Evolutionary conservation across 148 eudicot genomes (phyloP).

Genomic region (Hydrangea macrophylla): DNA sequence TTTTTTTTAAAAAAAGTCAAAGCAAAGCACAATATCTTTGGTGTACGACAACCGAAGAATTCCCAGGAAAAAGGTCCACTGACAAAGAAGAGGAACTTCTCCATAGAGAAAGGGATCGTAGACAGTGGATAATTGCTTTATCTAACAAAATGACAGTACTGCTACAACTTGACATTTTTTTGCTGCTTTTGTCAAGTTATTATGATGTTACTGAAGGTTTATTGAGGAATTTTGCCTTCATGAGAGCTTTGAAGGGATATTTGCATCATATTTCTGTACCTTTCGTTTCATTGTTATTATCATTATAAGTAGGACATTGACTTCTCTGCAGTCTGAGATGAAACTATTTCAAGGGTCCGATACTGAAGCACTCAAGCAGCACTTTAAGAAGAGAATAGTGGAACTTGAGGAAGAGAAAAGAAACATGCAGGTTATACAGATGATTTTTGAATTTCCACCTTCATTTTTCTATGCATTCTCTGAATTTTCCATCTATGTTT

Average conservation of each 20-base stretch:
- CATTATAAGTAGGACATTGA: neutral
- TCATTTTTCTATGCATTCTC: too few species aligned
- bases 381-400: conserved; percentile 20
- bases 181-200: too few species aligned
- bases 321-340: conserved; percentile 19
- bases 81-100: neutral
- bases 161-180: too few species aligned
- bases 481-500: too few species aligned
- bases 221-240: neutral
- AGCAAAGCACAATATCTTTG: neutral
- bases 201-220: too few species aligned
- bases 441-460: neutral
- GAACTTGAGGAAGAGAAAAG: conserved; percentile 27
- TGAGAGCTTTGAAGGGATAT: neutral
- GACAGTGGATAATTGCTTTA: neutral
- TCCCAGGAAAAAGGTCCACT: neutral
- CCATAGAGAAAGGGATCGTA: neutral
- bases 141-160: neutral
- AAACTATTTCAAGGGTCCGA: conserved; percentile 16
- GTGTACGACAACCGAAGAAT: neutral
- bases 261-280: neutral
- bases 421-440: conserved; percentile 9
- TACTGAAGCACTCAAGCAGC: conserved; percentile 14
- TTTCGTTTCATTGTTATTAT: neutral
- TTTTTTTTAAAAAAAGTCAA: too few species aligned